Percentiles rank a stretch among this genome's conserved stretches.
Conservation (phyloP, 208 protist genomes). For the Perkinsela sp. region DNA sequence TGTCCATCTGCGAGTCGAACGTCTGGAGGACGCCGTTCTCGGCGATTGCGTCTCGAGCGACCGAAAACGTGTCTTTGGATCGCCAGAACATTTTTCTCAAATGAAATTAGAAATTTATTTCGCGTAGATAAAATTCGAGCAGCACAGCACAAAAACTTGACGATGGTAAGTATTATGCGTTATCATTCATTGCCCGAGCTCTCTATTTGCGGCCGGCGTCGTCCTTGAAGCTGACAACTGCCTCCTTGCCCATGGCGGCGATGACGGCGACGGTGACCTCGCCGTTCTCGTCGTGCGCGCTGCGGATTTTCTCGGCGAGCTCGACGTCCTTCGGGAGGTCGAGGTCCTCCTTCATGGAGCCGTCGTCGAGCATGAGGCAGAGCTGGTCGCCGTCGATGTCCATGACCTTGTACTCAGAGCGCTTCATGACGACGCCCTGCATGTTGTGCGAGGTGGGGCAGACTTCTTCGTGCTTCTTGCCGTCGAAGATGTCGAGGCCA, state of each 20-base stretch:
- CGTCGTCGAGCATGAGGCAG: conserved; percentile 67
- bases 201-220: conserved; percentile 6
- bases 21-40: neutral
- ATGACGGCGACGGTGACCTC: conserved; percentile 74
- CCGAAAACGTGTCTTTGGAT: neutral
- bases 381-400: conserved; percentile 73
- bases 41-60: neutral
- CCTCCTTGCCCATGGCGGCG: conserved; percentile 77
- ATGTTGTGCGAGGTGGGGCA: conserved; percentile 88
- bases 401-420: conserved; percentile 72
- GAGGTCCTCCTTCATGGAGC: conserved; percentile 75
- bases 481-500: conserved; percentile 90
- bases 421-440: conserved; percentile 73
- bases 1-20: neutral
- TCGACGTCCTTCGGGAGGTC: conserved; percentile 66
- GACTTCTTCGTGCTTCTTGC: conserved; percentile 89
- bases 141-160: too few relatives aligned
- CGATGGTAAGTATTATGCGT: too few relatives aligned
- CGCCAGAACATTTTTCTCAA: neutral
- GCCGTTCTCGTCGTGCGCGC: conserved; percentile 66
- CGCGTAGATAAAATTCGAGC: too few relatives aligned
- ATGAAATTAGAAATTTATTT: too few relatives aligned
- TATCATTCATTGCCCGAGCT: too few relatives aligned
- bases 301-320: conserved; percentile 56
- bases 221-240: conserved; percentile 71